Evolutionary conservation across 208 protist genomes (phyloP).

Genomic region (Naegleria gruberi): DNA sequence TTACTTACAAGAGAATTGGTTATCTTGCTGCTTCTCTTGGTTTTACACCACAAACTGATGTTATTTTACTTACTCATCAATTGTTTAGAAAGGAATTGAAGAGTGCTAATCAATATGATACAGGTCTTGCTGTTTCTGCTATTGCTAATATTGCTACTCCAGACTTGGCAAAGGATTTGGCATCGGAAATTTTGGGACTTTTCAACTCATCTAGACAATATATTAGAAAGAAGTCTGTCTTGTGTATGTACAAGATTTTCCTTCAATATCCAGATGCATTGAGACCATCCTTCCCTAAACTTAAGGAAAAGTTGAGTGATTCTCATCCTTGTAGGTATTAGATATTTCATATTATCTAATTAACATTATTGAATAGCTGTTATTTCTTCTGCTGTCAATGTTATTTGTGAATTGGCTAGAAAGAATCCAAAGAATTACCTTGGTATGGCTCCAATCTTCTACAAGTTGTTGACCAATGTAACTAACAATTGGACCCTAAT

Average conservation of each 20-base stretch:
- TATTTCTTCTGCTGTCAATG: constrained; percentile 85
- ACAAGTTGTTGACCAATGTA: constrained; percentile 79
- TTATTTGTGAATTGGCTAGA: constrained; percentile 93
- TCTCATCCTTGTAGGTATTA: constrained; percentile 52
- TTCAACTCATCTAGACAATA: constrained; percentile 74
- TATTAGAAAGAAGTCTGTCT: constrained; percentile 86
- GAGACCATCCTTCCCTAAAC: constrained; percentile 80
- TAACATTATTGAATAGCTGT: constrained; percentile 47
- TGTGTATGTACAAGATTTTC: constrained; percentile 93
- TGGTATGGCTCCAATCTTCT: constrained; percentile 89
- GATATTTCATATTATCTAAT: neutral
- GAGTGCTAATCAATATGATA: constrained; percentile 84
- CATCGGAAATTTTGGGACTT: constrained; percentile 83
- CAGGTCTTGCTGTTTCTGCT: constrained; percentile 86
- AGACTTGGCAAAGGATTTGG: constrained; percentile 88
- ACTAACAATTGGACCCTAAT: constrained; percentile 98
- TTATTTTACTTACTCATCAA: constrained; percentile 89
- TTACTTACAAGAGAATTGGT: constrained; percentile 70
- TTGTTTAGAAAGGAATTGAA: constrained; percentile 90
- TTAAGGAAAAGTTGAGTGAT: constrained; percentile 93
- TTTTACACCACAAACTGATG: constrained; percentile 88
- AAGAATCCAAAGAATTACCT: constrained; percentile 96
- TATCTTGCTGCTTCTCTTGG: constrained; percentile 87
- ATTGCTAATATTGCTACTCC: constrained; percentile 88
- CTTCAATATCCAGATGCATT: constrained; percentile 92